These are phyloP conservation scores for Emydomyces testavorans DNA, from an alignment of 2,329 filamentous ascomycete species.

Conservation along the genomic window DNA sequence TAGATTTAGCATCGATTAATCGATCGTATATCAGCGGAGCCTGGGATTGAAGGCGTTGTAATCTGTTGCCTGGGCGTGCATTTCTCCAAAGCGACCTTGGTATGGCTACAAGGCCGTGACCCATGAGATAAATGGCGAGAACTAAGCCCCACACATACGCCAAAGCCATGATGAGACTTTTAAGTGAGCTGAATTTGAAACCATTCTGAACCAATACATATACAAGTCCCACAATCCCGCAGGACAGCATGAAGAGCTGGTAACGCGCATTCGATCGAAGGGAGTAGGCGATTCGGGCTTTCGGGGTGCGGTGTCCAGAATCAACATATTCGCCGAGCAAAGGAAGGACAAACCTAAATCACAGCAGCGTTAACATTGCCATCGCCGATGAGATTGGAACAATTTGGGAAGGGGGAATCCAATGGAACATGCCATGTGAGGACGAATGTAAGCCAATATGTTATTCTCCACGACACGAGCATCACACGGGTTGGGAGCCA, in stretches of 20 bases:
- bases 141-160: slow-evolving; percentile 89
- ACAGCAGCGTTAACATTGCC: slow-evolving; percentile 6
- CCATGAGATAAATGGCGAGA: slow-evolving; percentile 93
- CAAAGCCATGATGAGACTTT: slow-evolving; percentile 79
- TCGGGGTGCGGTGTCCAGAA: slow-evolving; percentile 79
- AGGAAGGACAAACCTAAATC: slow-evolving; percentile 77
- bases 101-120: slow-evolving; percentile 85
- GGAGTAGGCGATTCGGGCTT: slow-evolving; percentile 70
- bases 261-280: slow-evolving; percentile 80
- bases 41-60: slow-evolving; percentile 63
- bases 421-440: slow-evolving; percentile 63
- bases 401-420: neutral
- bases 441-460: slow-evolving; percentile 93
- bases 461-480: slow-evolving; percentile 83
- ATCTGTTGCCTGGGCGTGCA: slow-evolving; percentile 60
- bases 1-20: slow-evolving; percentile 70
- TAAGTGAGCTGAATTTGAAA: slow-evolving; percentile 60
- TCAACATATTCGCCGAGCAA: slow-evolving; percentile 91
- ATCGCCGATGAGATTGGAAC: neutral
- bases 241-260: slow-evolving; percentile 65
- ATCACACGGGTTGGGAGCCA: slow-evolving; percentile 72
- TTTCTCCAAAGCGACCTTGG: slow-evolving; percentile 70
- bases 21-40: slow-evolving; percentile 78
- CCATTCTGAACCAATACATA: slow-evolving; percentile 76
- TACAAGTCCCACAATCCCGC: slow-evolving; percentile 58